Base-by-base conservation (phyloP, 1,284 basidiomycete genomes). In the Meripilus lineatus region DNA sequence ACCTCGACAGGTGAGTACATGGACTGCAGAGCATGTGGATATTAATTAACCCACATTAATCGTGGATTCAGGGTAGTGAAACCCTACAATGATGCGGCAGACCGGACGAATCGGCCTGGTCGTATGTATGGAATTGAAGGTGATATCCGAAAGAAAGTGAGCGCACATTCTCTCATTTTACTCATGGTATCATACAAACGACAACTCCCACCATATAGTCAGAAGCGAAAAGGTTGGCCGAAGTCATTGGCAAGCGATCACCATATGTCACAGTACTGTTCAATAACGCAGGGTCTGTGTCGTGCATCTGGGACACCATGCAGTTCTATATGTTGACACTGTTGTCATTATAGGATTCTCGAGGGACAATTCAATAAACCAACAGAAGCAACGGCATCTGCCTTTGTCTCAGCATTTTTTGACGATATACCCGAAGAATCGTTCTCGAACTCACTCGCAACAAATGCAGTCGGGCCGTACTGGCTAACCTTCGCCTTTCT, bases 401-500 rank as follows among this genome's bases (percentile, higher is more conserved):
- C 60, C 7, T 72, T 64, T 49, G 59, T 68, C 25, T 53, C 61
- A 2, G 65, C 63, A 2, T 67, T 64, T 50, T 72, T 71, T 53
- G 68, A 73, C 45, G 49, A 56, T 0, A 56, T 73, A 20, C 49
- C 67, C 2, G 61, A 69, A 40, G 63, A 68, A 4, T 55, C 63
- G 14, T 75, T 75, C 47, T 57, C 63, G 45, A 59, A 68, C 37
- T 54, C 56, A 14, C 45, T 70, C 11, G 58, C 61, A 40, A 70
- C 70, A 4, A 76, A 75, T 48, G 66, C 70, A 0, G 60, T 73
- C 11, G 72, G 70, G 0, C 67, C 71, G 0, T 77, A 74, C 53
- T 75, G 71, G 71, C 58, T 76, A 28, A 72, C 71, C 1, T 70
- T 75, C 50, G 72, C 73, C 3, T 77, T 75, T 55, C 61, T 77